A percentile compares a stretch with the other conserved stretches of the same genome.
These are phyloP conservation scores for Pinguiococcus pyrenoidosus DNA, from an alignment of 108 stramenopile species.

Conservation along the genomic window DNA sequence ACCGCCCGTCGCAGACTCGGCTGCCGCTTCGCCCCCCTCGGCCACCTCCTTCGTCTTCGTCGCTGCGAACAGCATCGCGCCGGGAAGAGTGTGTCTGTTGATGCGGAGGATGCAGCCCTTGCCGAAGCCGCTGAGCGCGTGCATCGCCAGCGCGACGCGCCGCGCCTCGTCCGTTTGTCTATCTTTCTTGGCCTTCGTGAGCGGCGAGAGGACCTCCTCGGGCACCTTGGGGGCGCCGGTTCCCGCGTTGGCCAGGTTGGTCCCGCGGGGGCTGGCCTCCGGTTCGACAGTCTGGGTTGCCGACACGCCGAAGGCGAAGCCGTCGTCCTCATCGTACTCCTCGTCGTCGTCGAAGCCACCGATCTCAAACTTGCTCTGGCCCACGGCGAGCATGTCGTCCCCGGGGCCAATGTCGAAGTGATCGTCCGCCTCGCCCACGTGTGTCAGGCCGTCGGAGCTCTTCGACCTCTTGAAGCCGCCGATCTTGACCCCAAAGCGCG, in stretches of 20 bases:
- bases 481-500: conserved; percentile 10
- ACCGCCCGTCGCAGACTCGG: conserved; percentile 13
- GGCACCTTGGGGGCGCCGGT: too few relatives aligned
- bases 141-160: too few relatives aligned
- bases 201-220: too few relatives aligned
- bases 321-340: too few relatives aligned
- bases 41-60: neutral
- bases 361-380: conserved; percentile 17
- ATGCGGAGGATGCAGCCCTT: too few relatives aligned
- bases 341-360: too few relatives aligned
- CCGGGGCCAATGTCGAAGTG: conserved; percentile 9
- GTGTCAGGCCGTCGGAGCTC: conserved; percentile 2
- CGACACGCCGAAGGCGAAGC: too few relatives aligned
- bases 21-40: neutral
- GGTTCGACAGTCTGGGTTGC: conserved; percentile 8
- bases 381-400: conserved; percentile 9
- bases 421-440: conserved; percentile 2
- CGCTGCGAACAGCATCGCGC: neutral
- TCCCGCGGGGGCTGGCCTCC: neutral
- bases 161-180: too few relatives aligned
- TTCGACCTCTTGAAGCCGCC: too few relatives aligned
- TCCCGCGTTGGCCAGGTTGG: too few relatives aligned
- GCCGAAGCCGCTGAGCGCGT: too few relatives aligned
- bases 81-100: neutral
- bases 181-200: too few relatives aligned